Base-by-base conservation (phyloP, 768 basidiomycete genomes). In the Russula sp. region DNA sequence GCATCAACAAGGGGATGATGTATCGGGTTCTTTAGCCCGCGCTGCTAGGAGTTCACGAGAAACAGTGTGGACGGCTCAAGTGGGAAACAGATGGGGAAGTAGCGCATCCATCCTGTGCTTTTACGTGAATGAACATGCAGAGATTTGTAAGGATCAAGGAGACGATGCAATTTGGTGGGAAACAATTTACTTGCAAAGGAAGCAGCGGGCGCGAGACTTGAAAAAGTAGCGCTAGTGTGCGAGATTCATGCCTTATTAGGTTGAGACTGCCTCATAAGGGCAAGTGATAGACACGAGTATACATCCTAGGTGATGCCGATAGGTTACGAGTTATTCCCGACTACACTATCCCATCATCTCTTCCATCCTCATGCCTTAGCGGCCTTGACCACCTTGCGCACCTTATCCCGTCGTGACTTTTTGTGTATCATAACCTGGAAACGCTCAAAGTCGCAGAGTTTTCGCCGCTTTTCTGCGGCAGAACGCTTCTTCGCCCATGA, bases 361-460 rank as follows among this genome's bases (percentile, higher is more conserved):
- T 18, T 41, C 14, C 6, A 25, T 32, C 56, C 68, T 68, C 67
- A 79, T 68, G 79, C 80, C 76, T 80, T 80, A 66, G 80, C 75
- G 74, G 86, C 87, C 64, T 77, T 76, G 60, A 93, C 62, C 10
- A 77, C 69, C 77, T 92, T 92, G 74, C 87, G 81, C 34, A 90
- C 88, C 10, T 75, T 73, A 70, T 95, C 93, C 67, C 90, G 78
- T 73, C 93, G 79, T 72, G 81, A 78, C 83, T 91, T 94, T 88
- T 98, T 97, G 64, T 83, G 83, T 69, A 97, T 70, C 84, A 91
- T 85, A 63, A 95, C 84, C 69, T 81, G 75, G 79, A 98, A 98
- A 58, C 95, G 85, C 63, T 85, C 90, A 74, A 98, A 98, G 78
- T 99, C 96, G 75, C 84, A 87, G 61, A 92, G 72, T 71, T 80